These are phyloP conservation scores for Naegleria gruberi DNA, from an alignment of 208 protist genomes.

Conservation along the genomic window DNA sequence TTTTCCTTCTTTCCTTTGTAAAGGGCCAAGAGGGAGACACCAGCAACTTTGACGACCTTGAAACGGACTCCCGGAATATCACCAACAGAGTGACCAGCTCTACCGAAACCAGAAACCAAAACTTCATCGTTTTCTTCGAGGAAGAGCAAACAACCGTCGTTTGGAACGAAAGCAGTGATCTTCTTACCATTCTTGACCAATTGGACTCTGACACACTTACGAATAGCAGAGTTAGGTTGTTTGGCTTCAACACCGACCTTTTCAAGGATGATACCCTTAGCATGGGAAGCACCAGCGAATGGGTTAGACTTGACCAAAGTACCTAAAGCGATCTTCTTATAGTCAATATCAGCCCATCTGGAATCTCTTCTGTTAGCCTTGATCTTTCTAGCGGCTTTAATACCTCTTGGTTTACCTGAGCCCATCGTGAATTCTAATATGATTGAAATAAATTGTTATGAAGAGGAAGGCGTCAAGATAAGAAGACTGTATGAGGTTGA, in stretches of 20 bases:
- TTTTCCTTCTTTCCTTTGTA: conserved; percentile 99
- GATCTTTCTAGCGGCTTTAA: conserved; percentile 94
- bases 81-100: conserved; percentile 96
- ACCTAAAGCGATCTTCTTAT: conserved; percentile 93
- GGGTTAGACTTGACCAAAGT: conserved; percentile 92
- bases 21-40: conserved; percentile 91
- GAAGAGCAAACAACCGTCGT: conserved; percentile 98
- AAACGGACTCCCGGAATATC: conserved; percentile 99
- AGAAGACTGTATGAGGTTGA: too few relatives aligned
- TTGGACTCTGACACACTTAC: conserved; percentile 99
- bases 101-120: conserved; percentile 97
- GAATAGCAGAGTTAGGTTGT: conserved; percentile 99
- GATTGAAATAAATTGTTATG: too few relatives aligned
- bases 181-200: conserved; percentile 99
- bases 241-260: conserved; percentile 99
- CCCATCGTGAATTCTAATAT: background rate
- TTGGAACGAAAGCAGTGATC: conserved; percentile 98
- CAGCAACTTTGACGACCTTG: conserved; percentile 98
- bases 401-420: conserved; percentile 85
- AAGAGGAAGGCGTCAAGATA: too few relatives aligned
- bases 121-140: conserved; percentile 99
- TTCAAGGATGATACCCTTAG: conserved; percentile 98
- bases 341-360: conserved; percentile 94
- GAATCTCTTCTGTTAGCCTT: conserved; percentile 74
- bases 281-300: conserved; percentile 95